Evolutionary conservation across 192 early-diverging fungal genomes (phyloP).

Genomic region (Coemansia sp.): DNA sequence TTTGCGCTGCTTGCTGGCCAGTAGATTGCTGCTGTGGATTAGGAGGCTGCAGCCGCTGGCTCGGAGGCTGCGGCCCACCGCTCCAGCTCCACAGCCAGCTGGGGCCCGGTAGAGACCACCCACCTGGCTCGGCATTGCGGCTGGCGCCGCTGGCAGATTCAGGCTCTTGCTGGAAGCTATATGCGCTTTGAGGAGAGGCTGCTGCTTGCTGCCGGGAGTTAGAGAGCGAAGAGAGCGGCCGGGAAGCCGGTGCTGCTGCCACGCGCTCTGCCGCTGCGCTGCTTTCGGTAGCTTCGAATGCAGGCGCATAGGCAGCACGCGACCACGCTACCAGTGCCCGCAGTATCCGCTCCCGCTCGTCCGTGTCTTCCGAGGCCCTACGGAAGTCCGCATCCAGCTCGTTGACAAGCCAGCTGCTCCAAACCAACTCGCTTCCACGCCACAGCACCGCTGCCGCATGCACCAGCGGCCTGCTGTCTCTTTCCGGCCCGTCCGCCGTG

Average conservation of each 20-base stretch:
- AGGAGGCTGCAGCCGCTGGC: neutral
- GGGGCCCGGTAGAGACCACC: slow-evolving; percentile 9
- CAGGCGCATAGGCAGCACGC: slow-evolving; percentile 35
- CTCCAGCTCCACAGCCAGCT: slow-evolving; percentile 43
- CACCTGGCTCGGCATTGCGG: neutral
- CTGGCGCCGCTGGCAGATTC: neutral
- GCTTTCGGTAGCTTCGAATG: slow-evolving; percentile 6
- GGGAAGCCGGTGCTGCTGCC: no score
- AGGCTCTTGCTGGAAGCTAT: no score
- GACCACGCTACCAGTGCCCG: slow-evolving; percentile 43
- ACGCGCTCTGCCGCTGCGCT: no score
- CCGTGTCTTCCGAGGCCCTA: no score
- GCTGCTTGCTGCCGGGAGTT: no score
- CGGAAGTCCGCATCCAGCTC: neutral
- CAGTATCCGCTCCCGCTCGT: slow-evolving; percentile 5
- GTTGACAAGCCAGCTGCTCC: slow-evolving; percentile 18
- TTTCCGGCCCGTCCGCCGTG: neutral
- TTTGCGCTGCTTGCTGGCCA: no score
- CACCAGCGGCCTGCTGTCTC: slow-evolving; percentile 10
- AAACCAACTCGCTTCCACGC: slow-evolving; percentile 32
- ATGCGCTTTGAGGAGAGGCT: no score
- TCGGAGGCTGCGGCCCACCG: neutral
- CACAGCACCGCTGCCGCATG: slow-evolving; percentile 28
- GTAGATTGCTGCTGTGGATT: no score
- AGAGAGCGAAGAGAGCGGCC: no score